phyloP scores from a whole-genome alignment of 129 eudicot genomes.

The Mikania micrantha region DNA sequence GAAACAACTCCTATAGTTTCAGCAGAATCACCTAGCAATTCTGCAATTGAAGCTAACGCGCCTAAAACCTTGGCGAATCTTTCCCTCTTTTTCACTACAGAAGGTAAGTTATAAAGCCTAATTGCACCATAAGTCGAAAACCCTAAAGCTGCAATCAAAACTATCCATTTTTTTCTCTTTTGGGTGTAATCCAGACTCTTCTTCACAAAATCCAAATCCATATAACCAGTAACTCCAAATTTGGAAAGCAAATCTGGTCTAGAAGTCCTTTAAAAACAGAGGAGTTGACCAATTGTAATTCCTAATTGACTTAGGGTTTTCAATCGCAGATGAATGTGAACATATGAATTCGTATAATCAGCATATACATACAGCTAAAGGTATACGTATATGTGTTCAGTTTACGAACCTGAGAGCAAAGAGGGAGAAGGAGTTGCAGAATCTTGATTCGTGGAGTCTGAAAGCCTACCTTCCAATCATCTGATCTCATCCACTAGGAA shows the following conservation, averaged over 20 bases:
- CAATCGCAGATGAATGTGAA: slow-evolving; percentile 2
- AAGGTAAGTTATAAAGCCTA: slow-evolving; percentile 59
- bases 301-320: slow-evolving; percentile 15
- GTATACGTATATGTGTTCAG: neutral
- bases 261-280: neutral
- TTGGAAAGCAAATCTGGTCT: neutral
- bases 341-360: neutral
- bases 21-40: slow-evolving; percentile 71
- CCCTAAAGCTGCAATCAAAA: slow-evolving; percentile 46
- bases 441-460: slow-evolving; percentile 24
- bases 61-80: slow-evolving; percentile 45
- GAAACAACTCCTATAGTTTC: slow-evolving; percentile 69
- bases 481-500: slow-evolving; percentile 26
- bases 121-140: slow-evolving; percentile 54
- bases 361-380: slow-evolving; percentile 5
- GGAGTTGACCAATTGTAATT: slow-evolving; percentile 1
- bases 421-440: slow-evolving; percentile 16
- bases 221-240: slow-evolving; percentile 10
- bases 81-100: slow-evolving; percentile 56
- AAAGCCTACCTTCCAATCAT: slow-evolving; percentile 9
- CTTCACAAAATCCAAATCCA: slow-evolving; percentile 56
- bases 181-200: slow-evolving; percentile 39
- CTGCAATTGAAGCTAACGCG: slow-evolving; percentile 53
- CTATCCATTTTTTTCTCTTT: slow-evolving; percentile 50
- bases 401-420: slow-evolving; percentile 19